Evolutionary conservation across 2,329 filamentous ascomycete species (phyloP), one percentile per base, ranked within the genome.

Genomic region (Sporothrix globosa): DNA sequence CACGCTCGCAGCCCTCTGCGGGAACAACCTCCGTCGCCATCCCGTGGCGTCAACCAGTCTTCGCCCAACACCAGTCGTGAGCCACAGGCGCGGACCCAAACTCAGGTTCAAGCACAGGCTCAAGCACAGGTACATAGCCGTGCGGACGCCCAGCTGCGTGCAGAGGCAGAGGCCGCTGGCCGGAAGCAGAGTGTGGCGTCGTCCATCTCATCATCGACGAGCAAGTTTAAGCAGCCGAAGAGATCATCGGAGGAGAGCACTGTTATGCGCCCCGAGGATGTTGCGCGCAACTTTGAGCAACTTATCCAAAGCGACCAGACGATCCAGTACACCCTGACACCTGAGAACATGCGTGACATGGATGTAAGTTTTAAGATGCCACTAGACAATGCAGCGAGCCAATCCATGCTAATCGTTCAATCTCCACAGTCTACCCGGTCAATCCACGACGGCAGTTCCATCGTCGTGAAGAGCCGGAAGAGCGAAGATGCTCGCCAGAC

Each of bases 291-390:
- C 75, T 90, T 96, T 76, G 92, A 96, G 76, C 86, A 93, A 75
- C 83, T 95, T 67, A 94, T 96, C 73, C 88, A 92, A 70, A 93
- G 92, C 78, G 90, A 93, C 75, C 88, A 93, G 77, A 95, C 92
- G 1, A 89, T 95, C 56, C 92, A 92, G 75, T 95, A 91, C 78
- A 95, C 92, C 1, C 83, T 95, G 39, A 96, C 92, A 0, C 92
- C 92, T 0, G 89, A 91, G 76, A 92, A 86, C 74, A 92, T 95
- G 86, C 89, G 91, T 72, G 87, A 92, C 74, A 89, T 92, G 75
- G 89, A 92, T 79, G 90, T 92, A 81, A 81, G 87, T 83, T 50
- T 65, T 19, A 41, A 41, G 14, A 44, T 39, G 17, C 41, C n/a
- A 41, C 21, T 27, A 53, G 52, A n/a, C 21, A 21, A 63, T 34